These are phyloP conservation scores for Dothistroma septosporum DNA, from an alignment of 2,329 filamentous ascomycete species.

Conservation along the genomic window DNA sequence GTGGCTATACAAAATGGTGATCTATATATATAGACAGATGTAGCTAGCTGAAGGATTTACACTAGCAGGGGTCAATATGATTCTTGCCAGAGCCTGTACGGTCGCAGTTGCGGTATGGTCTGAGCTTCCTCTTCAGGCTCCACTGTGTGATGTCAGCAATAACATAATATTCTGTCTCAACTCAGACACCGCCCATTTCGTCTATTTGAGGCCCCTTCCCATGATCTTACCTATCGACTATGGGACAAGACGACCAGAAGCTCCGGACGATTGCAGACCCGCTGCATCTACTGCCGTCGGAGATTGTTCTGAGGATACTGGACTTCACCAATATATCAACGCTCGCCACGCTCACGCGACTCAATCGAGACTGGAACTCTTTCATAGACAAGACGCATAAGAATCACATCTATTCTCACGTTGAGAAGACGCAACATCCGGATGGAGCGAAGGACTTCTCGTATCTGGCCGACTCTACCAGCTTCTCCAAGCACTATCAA, in stretches of 20 bases:
- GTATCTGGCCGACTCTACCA: conserved; percentile 26
- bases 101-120: neutral
- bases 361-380: conserved; percentile 38
- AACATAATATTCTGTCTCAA: neutral
- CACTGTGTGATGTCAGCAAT: neutral
- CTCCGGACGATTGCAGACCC: conserved; percentile 20
- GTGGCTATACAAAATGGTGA: too few relatives aligned
- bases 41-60: too few relatives aligned
- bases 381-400: conserved; percentile 44
- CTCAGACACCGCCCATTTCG: neutral
- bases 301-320: conserved; percentile 41
- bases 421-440: conserved; percentile 32
- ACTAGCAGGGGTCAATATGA: neutral
- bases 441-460: conserved; percentile 31
- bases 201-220: neutral
- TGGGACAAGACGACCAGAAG: neutral
- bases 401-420: conserved; percentile 40
- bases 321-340: conserved; percentile 37
- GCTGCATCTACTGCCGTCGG: conserved; percentile 35
- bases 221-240: neutral
- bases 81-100: conserved; percentile 1
- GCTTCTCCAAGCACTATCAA: conserved; percentile 36
- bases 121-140: neutral
- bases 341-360: conserved; percentile 36
- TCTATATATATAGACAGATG: too few relatives aligned